Percentiles rank a stretch among this genome's conserved stretches.
Evolutionary conservation across 2,329 filamentous ascomycete species (phyloP).

Genomic region (Clonostachys rhizophaga): DNA sequence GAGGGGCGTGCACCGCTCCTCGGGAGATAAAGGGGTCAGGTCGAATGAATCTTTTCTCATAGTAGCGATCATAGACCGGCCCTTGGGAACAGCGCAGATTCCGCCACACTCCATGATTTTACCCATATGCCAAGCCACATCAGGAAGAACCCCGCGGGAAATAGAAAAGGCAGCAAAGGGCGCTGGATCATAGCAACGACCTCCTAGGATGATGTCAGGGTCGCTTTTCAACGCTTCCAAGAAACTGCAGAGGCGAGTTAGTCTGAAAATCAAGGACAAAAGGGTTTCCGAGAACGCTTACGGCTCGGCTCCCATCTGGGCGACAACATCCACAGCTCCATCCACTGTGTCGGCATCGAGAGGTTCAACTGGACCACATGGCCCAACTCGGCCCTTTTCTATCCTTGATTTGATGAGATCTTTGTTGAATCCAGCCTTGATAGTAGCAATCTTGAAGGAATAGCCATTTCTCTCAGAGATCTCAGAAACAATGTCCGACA

Average conservation of each 20-base stretch:
- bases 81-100: constrained; percentile 39
- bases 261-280: too few species aligned
- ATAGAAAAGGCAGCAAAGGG: constrained; percentile 31
- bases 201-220: constrained; percentile 21
- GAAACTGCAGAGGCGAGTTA: too few species aligned
- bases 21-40: constrained; percentile 30
- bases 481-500: constrained; percentile 27
- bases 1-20: constrained; percentile 34
- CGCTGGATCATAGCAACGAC: constrained; percentile 30
- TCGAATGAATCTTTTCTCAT: constrained; percentile 39
- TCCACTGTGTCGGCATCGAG: constrained; percentile 12
- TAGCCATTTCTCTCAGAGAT: constrained; percentile 18
- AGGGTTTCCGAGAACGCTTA: constrained; percentile 1
- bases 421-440: constrained; percentile 22
- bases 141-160: constrained; percentile 17
- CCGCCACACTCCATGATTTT: constrained; percentile 50
- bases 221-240: constrained; percentile 9
- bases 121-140: constrained; percentile 42
- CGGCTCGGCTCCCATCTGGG: constrained; percentile 14
- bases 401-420: constrained; percentile 18
- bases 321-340: constrained; percentile 10
- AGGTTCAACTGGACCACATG: constrained; percentile 26
- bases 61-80: constrained; percentile 29
- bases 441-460: constrained; percentile 20
- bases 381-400: constrained; percentile 11